Evolutionary conservation across 148 eudicot species (phyloP), one percentile per base, ranked within the genome.

Genomic region (Arctostaphylos glauca): DNA sequence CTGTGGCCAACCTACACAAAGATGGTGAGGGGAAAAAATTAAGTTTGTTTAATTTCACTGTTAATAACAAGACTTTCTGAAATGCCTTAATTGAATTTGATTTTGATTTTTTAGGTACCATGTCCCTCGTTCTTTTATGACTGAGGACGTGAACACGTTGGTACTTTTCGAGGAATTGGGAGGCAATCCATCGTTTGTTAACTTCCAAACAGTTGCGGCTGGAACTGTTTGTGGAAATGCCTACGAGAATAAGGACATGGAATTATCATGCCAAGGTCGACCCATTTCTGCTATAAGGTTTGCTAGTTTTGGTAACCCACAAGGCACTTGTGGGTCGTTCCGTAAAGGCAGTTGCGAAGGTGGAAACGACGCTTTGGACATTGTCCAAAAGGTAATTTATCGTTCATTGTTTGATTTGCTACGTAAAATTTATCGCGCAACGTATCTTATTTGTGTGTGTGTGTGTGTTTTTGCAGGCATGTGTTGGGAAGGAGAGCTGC

Each of bases 81-180:
- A 1, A 72, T 18, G n/a, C 0, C 44, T 6, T 15, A 13, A 13
- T 66, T 54, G 3, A 48, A 59, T 0, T 77, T 7, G 2, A 5
- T 56, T 3, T 8, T 48, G 8, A 66, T 77, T 3, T 3, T 2
- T 47, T 70, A 92, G 95, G 94, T 93, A 92, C 74, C 94, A 93
- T 82, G 94, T 93, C 19, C 94, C 97, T 1, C 85, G 97, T 6
- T 88, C 90, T 1, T 92, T 88, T 72, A 49, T 90, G 80, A 71
- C 49, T 5, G 81, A 81, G 38, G 90, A 81, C 0, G 86, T 23
- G 15, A 93, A 93, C 59, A 91, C 89, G 19, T 84, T 93, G 77
- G 92, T 93, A 4, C 85, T 93, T 1, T 93, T 92, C 8, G 94
- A 93, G 60, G 94, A 89, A 73, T 82, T 93, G 25, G 97, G 94